A percentile compares a stretch with the other conserved stretches of the same genome.
phyloP scores from a whole-genome alignment of 192 early-diverging fungal species.

The Spizellomyces sp. region DNA sequence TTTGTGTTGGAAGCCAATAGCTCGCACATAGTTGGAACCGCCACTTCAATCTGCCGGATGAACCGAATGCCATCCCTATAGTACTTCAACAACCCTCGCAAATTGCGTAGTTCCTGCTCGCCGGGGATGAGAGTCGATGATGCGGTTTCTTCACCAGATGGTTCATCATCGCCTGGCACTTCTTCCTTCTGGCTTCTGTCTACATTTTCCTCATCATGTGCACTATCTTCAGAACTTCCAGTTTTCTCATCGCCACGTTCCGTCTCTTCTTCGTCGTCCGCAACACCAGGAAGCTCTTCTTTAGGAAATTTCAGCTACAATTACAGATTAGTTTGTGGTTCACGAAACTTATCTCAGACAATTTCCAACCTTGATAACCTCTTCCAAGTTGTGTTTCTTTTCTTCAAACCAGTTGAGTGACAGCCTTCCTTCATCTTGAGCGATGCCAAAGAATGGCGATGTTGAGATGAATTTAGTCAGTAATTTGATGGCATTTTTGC shows the following conservation, averaged over 20 bases:
- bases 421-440: conserved; percentile 80
- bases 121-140: background rate
- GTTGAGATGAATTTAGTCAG: conserved; percentile 80
- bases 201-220: background rate
- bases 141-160: too few species aligned
- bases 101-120: conserved; percentile 36
- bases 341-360: conserved; percentile 15
- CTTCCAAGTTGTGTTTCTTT: conserved; percentile 62
- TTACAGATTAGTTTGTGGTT: conserved; percentile 14
- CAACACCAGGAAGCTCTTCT: conserved; percentile 30
- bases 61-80: conserved; percentile 89
- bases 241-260: background rate
- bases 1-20: conserved; percentile 89
- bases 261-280: conserved; percentile 9
- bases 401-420: conserved; percentile 70
- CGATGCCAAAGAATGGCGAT: conserved; percentile 75
- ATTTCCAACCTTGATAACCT: conserved; percentile 65
- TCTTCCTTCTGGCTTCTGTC: background rate
- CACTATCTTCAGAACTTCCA: background rate
- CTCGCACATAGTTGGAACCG: conserved; percentile 76
- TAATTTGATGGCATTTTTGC: conserved; percentile 88
- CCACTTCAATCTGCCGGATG: conserved; percentile 75
- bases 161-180: too few species aligned
- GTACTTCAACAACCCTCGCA: conserved; percentile 64
- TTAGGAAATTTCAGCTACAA: conserved; percentile 38